phyloP scores from a whole-genome alignment of 2,329 filamentous ascomycete species.

The Tolypocladium amazonense region DNA sequence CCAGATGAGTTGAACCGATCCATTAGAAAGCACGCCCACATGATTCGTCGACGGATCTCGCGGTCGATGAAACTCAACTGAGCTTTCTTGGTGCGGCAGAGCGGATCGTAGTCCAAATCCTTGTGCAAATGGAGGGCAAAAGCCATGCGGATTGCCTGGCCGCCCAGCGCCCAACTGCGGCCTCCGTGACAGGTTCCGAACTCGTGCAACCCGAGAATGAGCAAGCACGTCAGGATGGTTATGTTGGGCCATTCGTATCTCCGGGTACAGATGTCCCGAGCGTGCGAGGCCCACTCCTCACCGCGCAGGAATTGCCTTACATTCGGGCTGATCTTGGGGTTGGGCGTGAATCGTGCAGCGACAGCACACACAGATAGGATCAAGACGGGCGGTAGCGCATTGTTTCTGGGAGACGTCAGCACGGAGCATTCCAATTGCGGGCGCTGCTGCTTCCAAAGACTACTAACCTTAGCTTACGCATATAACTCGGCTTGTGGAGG shows the following conservation, averaged over 20 bases:
- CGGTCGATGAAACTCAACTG: conserved; percentile 83
- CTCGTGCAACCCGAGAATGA: conserved; percentile 84
- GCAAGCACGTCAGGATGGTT: conserved; percentile 82
- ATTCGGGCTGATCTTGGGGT: conserved; percentile 65
- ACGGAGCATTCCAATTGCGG: background rate
- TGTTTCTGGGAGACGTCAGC: conserved; percentile 14
- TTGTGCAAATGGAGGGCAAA: conserved; percentile 90
- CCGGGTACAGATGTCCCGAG: conserved; percentile 76
- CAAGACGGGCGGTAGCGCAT: conserved; percentile 74
- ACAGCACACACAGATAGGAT: conserved; percentile 91
- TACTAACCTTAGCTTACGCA: conserved; percentile 66
- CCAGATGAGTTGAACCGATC: conserved; percentile 96
- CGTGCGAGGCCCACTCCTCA: conserved; percentile 80
- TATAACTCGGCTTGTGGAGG: conserved; percentile 94
- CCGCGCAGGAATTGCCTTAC: conserved; percentile 73
- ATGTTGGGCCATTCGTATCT: conserved; percentile 94
- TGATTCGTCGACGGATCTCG: conserved; percentile 83
- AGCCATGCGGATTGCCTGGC: conserved; percentile 93
- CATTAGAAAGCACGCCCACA: conserved; percentile 99
- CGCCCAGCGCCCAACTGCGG: conserved; percentile 89
- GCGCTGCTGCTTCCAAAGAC: background rate
- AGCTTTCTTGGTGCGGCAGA: conserved; percentile 48
- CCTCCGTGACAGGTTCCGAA: conserved; percentile 96
- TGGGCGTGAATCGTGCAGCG: conserved; percentile 87
- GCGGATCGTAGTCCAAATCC: conserved; percentile 75